These are phyloP conservation scores for Crithidia sp. DNA, from an alignment of 208 protist species.

Conservation along the genomic window DNA sequence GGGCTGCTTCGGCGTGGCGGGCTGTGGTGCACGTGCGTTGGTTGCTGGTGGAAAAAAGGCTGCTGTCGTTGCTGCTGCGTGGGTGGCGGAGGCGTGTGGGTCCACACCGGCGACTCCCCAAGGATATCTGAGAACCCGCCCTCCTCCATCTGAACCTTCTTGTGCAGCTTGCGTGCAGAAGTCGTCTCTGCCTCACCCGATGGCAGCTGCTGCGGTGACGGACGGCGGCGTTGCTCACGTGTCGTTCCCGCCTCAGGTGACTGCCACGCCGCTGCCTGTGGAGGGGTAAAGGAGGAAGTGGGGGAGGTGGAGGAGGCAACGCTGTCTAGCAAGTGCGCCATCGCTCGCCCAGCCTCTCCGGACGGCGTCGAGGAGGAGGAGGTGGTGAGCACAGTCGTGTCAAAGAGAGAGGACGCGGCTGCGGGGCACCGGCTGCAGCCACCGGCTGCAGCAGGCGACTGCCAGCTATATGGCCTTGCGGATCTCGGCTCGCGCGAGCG, in stretches of 20 bases:
- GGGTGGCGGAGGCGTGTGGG: neutral
- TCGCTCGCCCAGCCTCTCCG: conserved; percentile 12
- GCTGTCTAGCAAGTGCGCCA: conserved; percentile 36
- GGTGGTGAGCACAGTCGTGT: conserved; percentile 18
- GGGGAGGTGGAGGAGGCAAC: conserved; percentile 22
- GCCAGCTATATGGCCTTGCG: no score
- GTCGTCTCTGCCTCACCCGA: neutral
- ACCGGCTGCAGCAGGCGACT: no score
- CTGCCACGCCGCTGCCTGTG: conserved; percentile 1
- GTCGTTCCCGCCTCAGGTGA: neutral
- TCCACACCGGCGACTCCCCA: neutral
- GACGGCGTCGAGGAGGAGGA: conserved; percentile 19
- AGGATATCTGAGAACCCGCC: neutral
- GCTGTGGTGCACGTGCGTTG: neutral
- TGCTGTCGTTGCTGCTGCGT: conserved; percentile 4
- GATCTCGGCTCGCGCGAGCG: neutral
- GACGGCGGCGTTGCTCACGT: neutral
- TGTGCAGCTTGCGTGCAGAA: neutral
- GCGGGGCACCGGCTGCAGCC: no score
- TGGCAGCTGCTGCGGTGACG: neutral
- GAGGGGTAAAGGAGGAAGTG: conserved; percentile 19
- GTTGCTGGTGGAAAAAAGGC: neutral
- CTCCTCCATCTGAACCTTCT: neutral
- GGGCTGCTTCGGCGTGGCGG: neutral
- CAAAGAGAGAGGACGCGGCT: conserved; percentile 14